Base-by-base conservation (phyloP, 1,139 yeast genomes). In the Eremothecium coryli region DNA sequence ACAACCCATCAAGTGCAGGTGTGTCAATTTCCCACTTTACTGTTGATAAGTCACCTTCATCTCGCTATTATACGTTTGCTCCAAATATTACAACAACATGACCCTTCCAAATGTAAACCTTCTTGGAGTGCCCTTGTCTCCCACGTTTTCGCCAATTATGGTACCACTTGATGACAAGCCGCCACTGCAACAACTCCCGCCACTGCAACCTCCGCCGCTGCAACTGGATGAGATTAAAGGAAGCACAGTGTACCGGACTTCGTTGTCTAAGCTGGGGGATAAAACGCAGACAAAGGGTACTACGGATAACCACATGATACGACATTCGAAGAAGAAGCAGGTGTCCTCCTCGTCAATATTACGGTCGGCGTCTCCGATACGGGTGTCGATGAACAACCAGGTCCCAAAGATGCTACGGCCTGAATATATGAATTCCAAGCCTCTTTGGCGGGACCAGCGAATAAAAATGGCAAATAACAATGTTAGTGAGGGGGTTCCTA, bases 401-500 rank as follows among this genome's bases (percentile, higher is more conserved):
- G 45, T 39, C 4, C 56, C 56, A 9, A 49, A 48, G 35, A 53
- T 52, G 56, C 36, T 53, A 8, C 51, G 47, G 32, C 46, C 49
- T 2, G 58, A 53, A 29, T 53, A 46, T 37, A 36, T 50, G 20
- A 32, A 44, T 8, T 40, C 37, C 16, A 37, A 35, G 18, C 23
- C 45, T 10, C 33, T 18, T 10, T 20, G 24, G 32, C 28, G 22
- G 17, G 30, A 27, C 17, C 28, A 25, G 15, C 15, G n/a, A 12
- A 12, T 25, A n/a, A 4, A 15, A 14, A 27, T 14, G 13, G 10
- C 9, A 22, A n/a, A n/a, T n/a, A n/a, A n/a, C n/a, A 27, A 17
- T 16, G n/a, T 14, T 5, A 14, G 9, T 10, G 22, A 13, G 12
- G 14, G 11, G 22, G 14, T n/a, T 27, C 15, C 12, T n/a, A 23